Evolutionary conservation across 306 rosid species (phyloP).

Genomic region (Amphicarpaea edgeworthii): DNA sequence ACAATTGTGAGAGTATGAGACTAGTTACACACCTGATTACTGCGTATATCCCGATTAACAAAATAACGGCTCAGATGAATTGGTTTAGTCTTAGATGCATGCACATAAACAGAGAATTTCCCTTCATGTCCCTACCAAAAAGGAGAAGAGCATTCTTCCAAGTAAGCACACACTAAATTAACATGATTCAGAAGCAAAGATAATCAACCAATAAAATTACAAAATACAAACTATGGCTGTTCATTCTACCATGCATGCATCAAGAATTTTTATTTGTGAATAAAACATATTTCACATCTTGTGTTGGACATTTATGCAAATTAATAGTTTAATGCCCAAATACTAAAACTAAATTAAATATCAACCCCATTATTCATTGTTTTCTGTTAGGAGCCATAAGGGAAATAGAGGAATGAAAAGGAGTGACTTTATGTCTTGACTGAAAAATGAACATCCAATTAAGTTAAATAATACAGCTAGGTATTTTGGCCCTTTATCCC

Average conservation of each 20-base stretch:
- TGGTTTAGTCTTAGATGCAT: conserved; percentile 87
- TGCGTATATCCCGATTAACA: conserved; percentile 72
- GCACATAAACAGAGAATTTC: conserved; percentile 90
- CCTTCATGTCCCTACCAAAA: conserved; percentile 94
- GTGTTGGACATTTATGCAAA: not conserved
- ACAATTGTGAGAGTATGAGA: conserved; percentile 1
- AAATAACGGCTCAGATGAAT: conserved; percentile 87
- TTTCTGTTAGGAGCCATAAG: not conserved
- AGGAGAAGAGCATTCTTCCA: conserved; percentile 36
- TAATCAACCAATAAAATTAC: conserved; percentile 32
- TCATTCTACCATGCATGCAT: conserved; percentile 1
- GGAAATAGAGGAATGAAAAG: not conserved
- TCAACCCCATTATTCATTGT: conserved; percentile 22
- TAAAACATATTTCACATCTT: not conserved
- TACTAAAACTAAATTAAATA: conserved; percentile 1
- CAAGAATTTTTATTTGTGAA: conserved; percentile 22
- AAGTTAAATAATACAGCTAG: not conserved
- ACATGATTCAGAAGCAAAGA: conserved; percentile 21
- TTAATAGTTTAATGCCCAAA: not conserved
- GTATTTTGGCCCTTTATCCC: too few species aligned
- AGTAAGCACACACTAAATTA: conserved; percentile 28
- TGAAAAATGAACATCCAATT: conserved; percentile 12
- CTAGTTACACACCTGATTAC: conserved; percentile 67
- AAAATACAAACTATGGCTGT: conserved; percentile 7
- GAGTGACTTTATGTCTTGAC: not conserved